A percentile compares a stretch with the other conserved stretches of the same genome.
Evolutionary conservation across 1,284 basidiomycete species (phyloP).

Genomic region (Ustanciosporium gigantosporum): DNA sequence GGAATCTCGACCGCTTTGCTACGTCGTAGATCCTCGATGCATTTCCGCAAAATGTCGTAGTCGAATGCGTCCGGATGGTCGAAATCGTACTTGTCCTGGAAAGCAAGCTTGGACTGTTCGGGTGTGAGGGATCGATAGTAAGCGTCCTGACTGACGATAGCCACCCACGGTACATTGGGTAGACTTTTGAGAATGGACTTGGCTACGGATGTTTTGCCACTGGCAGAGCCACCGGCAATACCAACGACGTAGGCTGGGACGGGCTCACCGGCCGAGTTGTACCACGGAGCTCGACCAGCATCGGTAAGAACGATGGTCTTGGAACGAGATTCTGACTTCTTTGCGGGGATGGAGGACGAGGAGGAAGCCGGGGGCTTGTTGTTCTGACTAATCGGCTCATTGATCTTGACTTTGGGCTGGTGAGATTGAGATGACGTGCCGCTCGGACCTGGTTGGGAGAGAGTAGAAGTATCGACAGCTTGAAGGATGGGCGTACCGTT

Average conservation of each 20-base stretch:
- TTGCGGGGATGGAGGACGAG: not conserved
- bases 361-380: not conserved
- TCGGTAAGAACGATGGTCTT: constrained; percentile 48
- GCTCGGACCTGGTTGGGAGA: not conserved
- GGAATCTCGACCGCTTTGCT: constrained; percentile 74
- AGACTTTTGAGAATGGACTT: constrained; percentile 45
- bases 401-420: not conserved
- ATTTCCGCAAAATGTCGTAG: constrained; percentile 81
- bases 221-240: constrained; percentile 89
- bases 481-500: constrained; percentile 36
- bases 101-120: constrained; percentile 76
- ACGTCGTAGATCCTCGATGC: constrained; percentile 74
- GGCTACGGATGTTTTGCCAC: constrained; percentile 76
- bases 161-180: constrained; percentile 58
- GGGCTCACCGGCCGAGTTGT: constrained; percentile 73
- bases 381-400: not conserved
- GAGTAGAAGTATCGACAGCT: constrained; percentile 7
- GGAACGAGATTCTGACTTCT: constrained; percentile 16
- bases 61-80: constrained; percentile 94
- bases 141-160: constrained; percentile 71
- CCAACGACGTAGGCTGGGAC: constrained; percentile 77
- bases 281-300: constrained; percentile 64
- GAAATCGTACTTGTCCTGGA: constrained; percentile 84
- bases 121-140: constrained; percentile 83
- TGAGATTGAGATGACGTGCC: not conserved